Evolutionary conservation across 2,329 filamentous ascomycete species (phyloP).

Genomic region (Fusarium nelsonii): DNA sequence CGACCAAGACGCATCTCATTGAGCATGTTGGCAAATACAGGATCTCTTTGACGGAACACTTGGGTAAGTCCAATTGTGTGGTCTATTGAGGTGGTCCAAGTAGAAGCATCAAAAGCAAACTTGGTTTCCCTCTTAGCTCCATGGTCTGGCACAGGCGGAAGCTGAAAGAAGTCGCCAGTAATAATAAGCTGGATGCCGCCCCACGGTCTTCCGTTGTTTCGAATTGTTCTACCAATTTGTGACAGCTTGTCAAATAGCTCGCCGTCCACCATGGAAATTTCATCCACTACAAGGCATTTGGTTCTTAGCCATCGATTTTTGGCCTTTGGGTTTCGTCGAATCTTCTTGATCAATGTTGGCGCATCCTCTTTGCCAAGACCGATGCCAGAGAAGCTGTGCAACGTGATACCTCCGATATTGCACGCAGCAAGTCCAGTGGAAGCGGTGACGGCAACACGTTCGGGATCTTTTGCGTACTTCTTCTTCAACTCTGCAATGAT

Average conservation of each 20-base stretch:
- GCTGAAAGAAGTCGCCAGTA: conserved; percentile 97
- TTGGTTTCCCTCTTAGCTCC: conserved; percentile 75
- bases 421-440: conserved; percentile 96
- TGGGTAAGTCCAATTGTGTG: conserved; percentile 96
- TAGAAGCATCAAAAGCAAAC: conserved; percentile 92
- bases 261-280: conserved; percentile 98
- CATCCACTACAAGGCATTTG: conserved; percentile 90
- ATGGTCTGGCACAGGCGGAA: conserved; percentile 90
- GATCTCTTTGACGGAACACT: conserved; percentile 95
- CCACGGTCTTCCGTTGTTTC: conserved; percentile 92
- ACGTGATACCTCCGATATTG: conserved; percentile 94
- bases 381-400: conserved; percentile 94
- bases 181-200: conserved; percentile 96
- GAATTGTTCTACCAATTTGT: conserved; percentile 83
- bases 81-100: conserved; percentile 92
- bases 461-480: conserved; percentile 81
- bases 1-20: conserved; percentile 96
- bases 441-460: conserved; percentile 91
- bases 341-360: conserved; percentile 86
- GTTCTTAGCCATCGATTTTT: conserved; percentile 90
- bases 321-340: conserved; percentile 87
- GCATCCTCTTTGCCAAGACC: conserved; percentile 92
- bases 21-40: conserved; percentile 90
- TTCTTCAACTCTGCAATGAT: conserved; percentile 85
- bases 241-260: conserved; percentile 97